Evolutionary conservation across 306 rosid genomes (phyloP), one percentile per base, ranked within the genome.

Genomic region (Prosopis cineraria): DNA sequence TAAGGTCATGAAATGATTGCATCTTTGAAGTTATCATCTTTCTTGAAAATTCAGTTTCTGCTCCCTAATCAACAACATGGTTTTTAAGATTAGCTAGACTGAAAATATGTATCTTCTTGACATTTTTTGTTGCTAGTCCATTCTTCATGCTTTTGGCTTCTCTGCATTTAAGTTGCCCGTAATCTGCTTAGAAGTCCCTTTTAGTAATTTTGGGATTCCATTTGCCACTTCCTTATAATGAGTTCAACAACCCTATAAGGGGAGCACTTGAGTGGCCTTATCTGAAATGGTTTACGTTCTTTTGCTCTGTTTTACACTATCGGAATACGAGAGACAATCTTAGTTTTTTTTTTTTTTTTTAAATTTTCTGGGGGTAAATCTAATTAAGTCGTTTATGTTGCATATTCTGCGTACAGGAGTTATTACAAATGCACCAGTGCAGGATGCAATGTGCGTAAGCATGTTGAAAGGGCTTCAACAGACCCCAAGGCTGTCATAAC

Each of bases 391-490:
- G 2, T 30, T 53, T 56, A 50, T 79, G 29, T 73, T 81, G 41
- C 62, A 55, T 24, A 22, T 50, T 68, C 50, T 69, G 9, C 74
- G 72, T 39, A 66, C 90, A 91, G 94, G 91, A 91, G 94, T 83
- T 91, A 91, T 69, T 91, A 89, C 87, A 91, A 89, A 83, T 91
- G 96, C 81, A 91, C 96, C 25, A 78, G 59, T 73, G 68, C 81
- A 3, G 93, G 96, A 59, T 91, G 96, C 85, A 91, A 89, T 39
- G 96, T 91, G 34, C 91, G 93, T 4, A 91, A 91, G 78, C 96
- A 91, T 73, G 91, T 91, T 9, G 96, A 91, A 82, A 90, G 96
- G 78, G 92, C 96, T 78, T 84, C 93, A 22, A 85, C 86, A 14
- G 96, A 91, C 69, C 74, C 90, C 13, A 89, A 91, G 70, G 93